Evolutionary conservation across 2,329 filamentous ascomycete species (phyloP).

Genomic region (Monilinia laxa): DNA sequence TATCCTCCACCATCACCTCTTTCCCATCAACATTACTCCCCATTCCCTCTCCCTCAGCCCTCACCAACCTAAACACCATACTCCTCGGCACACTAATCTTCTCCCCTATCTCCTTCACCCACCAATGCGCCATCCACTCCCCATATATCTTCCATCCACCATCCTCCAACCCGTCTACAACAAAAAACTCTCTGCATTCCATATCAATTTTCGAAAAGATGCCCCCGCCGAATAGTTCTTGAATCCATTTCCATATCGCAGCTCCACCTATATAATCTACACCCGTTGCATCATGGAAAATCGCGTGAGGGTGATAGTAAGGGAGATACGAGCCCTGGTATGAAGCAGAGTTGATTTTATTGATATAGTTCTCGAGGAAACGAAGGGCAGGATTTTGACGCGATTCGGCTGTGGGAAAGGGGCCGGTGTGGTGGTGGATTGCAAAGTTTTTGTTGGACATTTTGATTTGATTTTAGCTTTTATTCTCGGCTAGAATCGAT

Average conservation of each 20-base stretch:
- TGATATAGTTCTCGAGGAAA: constrained; percentile 12
- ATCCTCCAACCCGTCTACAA: background rate
- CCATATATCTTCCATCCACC: constrained; percentile 21
- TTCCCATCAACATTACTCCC: constrained; percentile 1
- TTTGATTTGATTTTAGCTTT: background rate
- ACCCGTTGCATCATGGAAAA: no score
- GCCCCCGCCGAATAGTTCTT: background rate
- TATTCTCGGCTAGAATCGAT: no score
- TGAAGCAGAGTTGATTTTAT: no score
- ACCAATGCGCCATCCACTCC: constrained; percentile 24
- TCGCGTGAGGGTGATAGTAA: no score
- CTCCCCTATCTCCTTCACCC: constrained; percentile 16
- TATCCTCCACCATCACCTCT: background rate
- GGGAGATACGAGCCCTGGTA: no score
- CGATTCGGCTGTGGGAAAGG: background rate
- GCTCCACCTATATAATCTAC: no score
- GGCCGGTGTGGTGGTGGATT: background rate
- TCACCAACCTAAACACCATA: constrained; percentile 24
- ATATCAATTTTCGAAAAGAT: constrained; percentile 2
- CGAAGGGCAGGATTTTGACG: constrained; percentile 8
- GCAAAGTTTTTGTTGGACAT: constrained; percentile 4
- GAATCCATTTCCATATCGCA: constrained; percentile 21
- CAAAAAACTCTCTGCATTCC: constrained; percentile 13
- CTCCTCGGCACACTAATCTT: constrained; percentile 22
- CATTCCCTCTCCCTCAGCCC: constrained; percentile 20